Evolutionary conservation across 1,139 yeast species (phyloP).

Genomic region (Scheffersomyces quercinus): DNA sequence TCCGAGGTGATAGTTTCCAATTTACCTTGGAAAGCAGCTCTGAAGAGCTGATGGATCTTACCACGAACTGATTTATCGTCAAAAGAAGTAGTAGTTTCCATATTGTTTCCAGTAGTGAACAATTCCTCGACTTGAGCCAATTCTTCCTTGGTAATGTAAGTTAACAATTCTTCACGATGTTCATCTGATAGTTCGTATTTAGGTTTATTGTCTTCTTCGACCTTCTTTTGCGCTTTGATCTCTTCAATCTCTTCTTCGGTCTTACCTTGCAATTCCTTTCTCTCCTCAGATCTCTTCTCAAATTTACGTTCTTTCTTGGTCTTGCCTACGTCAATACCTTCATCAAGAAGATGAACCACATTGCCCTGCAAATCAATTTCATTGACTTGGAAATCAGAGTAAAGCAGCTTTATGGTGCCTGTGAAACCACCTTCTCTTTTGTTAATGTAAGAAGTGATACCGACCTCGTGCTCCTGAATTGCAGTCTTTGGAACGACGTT

Average conservation of each 20-base stretch:
- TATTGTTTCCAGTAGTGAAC: constrained; percentile 56
- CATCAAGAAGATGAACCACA: constrained; percentile 74
- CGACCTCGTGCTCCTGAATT: constrained; percentile 72
- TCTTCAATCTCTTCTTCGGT: constrained; percentile 37
- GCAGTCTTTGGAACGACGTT: constrained; percentile 15
- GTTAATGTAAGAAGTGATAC: constrained; percentile 68
- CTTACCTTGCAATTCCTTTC: constrained; percentile 36
- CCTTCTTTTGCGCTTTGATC: constrained; percentile 28
- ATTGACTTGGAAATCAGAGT: constrained; percentile 92
- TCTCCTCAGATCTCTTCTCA: constrained; percentile 45
- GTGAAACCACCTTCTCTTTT: constrained; percentile 59
- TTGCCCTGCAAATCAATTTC: constrained; percentile 71
- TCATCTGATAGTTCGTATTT: constrained; percentile 49
- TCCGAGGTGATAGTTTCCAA: constrained; percentile 79
- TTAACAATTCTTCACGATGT: constrained; percentile 47
- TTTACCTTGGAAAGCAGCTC: constrained; percentile 71
- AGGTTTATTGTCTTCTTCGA: constrained; percentile 24
- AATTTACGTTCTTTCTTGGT: constrained; percentile 53
- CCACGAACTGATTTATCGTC: constrained; percentile 74
- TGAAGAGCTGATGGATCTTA: constrained; percentile 69
- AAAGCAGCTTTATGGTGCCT: constrained; percentile 83
- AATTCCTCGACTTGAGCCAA: constrained; percentile 55
- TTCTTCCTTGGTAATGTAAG: constrained; percentile 60
- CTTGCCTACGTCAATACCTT: constrained; percentile 59
- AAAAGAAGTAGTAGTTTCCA: constrained; percentile 60